These are phyloP conservation scores for Phytophthora hybrid DNA, from an alignment of 352 stramenopile species.

Conservation along the genomic window DNA sequence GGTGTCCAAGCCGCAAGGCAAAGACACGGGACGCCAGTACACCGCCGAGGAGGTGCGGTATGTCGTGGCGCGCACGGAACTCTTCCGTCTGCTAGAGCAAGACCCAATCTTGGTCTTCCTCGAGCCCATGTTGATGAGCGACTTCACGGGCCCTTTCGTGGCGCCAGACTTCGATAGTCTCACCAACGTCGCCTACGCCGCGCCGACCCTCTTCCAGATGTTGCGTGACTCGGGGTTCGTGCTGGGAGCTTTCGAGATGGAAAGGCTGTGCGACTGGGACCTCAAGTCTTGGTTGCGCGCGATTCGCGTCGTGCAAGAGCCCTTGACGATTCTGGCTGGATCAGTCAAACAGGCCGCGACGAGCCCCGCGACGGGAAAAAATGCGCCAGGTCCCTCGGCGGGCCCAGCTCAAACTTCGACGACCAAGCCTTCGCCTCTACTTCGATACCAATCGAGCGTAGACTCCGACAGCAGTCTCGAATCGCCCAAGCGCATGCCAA, in stretches of 20 bases:
- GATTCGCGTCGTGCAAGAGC: no score
- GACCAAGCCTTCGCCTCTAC: background rate
- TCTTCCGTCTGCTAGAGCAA: slow-evolving; percentile 2
- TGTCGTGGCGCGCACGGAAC: background rate
- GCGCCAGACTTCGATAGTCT: no score
- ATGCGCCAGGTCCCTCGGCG: no score
- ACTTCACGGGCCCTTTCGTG: no score
- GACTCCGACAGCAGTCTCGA: no score
- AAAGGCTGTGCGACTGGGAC: slow-evolving; percentile 18
- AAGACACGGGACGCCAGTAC: background rate
- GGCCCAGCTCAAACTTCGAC: no score
- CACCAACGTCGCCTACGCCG: background rate
- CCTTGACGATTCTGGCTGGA: no score
- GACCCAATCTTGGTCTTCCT: slow-evolving; percentile 6
- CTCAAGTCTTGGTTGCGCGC: background rate
- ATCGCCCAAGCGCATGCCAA: no score
- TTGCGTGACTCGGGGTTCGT: background rate
- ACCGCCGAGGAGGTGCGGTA: background rate
- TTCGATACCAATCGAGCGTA: no score
- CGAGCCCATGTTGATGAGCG: no score
- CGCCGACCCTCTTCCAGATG: background rate
- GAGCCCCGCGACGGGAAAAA: background rate
- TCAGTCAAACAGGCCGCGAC: no score
- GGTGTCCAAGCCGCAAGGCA: no score
- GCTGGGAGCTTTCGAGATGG: slow-evolving; percentile 17